These are phyloP conservation scores for Deuterostichococcus epilithicus DNA, from an alignment of 139 green algal genomes.

Conservation along the genomic window DNA sequence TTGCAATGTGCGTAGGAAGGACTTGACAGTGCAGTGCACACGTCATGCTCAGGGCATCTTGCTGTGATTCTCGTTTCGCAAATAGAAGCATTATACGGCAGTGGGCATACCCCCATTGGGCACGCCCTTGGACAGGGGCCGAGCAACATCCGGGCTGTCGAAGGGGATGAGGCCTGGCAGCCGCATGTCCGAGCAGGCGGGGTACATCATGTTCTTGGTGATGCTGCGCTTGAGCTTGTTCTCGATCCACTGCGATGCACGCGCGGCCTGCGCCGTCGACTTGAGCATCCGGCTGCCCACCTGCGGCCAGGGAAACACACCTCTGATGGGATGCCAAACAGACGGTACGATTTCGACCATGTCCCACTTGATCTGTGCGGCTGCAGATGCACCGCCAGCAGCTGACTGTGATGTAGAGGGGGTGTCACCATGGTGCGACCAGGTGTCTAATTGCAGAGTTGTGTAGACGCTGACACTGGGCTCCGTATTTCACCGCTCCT, in stretches of 20 bases:
- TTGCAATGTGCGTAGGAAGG: too few species aligned
- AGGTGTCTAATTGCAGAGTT: not conserved
- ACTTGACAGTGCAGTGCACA: too few species aligned
- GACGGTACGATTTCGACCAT: not conserved
- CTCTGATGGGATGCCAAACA: too few species aligned
- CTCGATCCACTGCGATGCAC: slow-evolving; percentile 40
- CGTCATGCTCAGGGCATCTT: too few species aligned
- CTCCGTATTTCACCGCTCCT: not conserved
- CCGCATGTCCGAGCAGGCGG: slow-evolving; percentile 35
- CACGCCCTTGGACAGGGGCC: slow-evolving; percentile 6
- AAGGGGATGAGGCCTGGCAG: slow-evolving; percentile 31
- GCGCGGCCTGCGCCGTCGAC: slow-evolving; percentile 31
- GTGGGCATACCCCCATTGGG: not conserved
- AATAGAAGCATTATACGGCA: too few species aligned
- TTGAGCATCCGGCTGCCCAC: slow-evolving; percentile 45
- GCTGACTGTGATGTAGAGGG: not conserved
- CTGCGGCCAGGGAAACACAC: slow-evolving; percentile 24
- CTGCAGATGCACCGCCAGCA: not conserved
- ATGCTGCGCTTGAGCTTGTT: slow-evolving; percentile 35
- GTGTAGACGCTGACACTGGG: not conserved
- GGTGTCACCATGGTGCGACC: not conserved
- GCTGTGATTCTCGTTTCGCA: too few species aligned
- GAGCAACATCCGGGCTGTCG: slow-evolving; percentile 12
- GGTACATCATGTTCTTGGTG: slow-evolving; percentile 50
- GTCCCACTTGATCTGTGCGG: not conserved